phyloP scores from a whole-genome alignment of 2,329 filamentous ascomycete species.

The Fusarium haematococcum region DNA sequence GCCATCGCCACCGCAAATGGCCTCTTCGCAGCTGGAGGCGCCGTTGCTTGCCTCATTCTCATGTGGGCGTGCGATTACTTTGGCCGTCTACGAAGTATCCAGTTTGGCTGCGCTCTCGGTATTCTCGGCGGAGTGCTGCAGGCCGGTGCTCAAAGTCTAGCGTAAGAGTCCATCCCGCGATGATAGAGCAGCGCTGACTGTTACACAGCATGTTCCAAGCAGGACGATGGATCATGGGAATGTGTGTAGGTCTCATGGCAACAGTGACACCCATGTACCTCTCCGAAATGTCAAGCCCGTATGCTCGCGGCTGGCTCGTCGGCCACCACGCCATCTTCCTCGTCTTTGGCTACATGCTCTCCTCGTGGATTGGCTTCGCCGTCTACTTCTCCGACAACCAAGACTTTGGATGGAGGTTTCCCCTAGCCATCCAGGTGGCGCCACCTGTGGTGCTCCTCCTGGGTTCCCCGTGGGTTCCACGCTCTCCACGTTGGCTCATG shows the following conservation, averaged over 20 bases:
- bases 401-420: constrained; percentile 56
- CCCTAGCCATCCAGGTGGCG: constrained; percentile 55
- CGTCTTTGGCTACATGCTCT: constrained; percentile 59
- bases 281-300: constrained; percentile 49
- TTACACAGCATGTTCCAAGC: constrained; percentile 50
- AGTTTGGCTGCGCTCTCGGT: constrained; percentile 57
- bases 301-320: constrained; percentile 61
- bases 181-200: neutral
- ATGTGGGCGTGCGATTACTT: constrained; percentile 61
- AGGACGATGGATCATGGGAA: constrained; percentile 58
- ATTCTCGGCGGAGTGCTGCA: constrained; percentile 61
- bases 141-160: constrained; percentile 56
- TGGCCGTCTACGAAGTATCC: constrained; percentile 59
- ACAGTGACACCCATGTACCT: constrained; percentile 52
- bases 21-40: constrained; percentile 61
- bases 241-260: constrained; percentile 55
- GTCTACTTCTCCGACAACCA: constrained; percentile 48
- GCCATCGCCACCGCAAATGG: constrained; percentile 62
- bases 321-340: constrained; percentile 61
- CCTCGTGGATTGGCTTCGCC: constrained; percentile 53
- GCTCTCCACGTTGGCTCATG: constrained; percentile 62
- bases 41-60: constrained; percentile 59
- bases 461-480: constrained; percentile 50
- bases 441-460: constrained; percentile 53
- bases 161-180: constrained; percentile 40